Evolutionary conservation across 306 rosid genomes (phyloP).

Genomic region (Crotalaria pallida): DNA sequence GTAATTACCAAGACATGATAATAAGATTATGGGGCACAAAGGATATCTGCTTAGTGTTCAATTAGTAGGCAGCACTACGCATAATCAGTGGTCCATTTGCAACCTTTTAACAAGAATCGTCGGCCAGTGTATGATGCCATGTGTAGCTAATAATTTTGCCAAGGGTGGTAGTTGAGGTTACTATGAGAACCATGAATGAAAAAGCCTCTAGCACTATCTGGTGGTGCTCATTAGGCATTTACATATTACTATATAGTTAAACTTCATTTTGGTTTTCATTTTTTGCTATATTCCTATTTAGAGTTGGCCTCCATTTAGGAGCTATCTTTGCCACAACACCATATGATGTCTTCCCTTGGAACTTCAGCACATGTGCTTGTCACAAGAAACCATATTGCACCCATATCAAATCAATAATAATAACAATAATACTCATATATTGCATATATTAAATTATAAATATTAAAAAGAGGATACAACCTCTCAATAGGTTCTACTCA

Average conservation of each 20-base stretch:
- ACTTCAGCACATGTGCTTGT: neutral
- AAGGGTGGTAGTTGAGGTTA: neutral
- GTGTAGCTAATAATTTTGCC: neutral
- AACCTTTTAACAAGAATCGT: neutral
- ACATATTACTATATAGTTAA: neutral
- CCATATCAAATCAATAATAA: neutral
- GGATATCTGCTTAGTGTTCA: neutral
- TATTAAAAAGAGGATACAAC: constrained; percentile 16
- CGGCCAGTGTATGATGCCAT: neutral
- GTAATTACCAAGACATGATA: neutral
- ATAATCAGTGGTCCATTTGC: neutral
- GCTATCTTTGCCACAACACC: neutral
- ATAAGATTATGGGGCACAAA: neutral
- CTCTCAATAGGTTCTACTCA: constrained; percentile 23
- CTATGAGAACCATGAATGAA: neutral
- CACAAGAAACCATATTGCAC: neutral
- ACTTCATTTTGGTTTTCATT: neutral
- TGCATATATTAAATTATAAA: neutral
- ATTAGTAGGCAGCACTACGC: neutral
- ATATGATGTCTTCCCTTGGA: neutral
- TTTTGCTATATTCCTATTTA: neutral
- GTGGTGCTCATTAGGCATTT: neutral
- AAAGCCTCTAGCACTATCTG: neutral
- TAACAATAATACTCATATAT: neutral
- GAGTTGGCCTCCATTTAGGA: neutral